A percentile compares a stretch with the other conserved stretches of the same genome.
phyloP scores from a whole-genome alignment of 768 basidiomycete species.

The Boletales sp. region DNA sequence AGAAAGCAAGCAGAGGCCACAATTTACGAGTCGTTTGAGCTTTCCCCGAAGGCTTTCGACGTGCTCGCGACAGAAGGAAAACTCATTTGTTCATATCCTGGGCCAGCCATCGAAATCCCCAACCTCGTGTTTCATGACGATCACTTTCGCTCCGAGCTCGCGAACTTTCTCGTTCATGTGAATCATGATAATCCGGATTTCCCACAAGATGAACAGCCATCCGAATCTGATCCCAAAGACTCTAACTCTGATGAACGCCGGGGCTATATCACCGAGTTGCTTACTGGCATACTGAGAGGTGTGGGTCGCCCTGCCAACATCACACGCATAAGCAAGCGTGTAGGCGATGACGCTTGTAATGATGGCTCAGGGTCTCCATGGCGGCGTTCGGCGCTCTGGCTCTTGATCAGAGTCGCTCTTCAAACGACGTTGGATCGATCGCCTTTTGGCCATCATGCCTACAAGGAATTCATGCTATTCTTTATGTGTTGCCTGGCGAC shows the following conservation, averaged over 20 bases:
- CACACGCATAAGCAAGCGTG: constrained; percentile 36
- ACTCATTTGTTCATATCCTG: constrained; percentile 46
- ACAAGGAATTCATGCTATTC: constrained; percentile 34
- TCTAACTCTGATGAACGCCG: constrained; percentile 31
- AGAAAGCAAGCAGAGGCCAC: constrained; percentile 26
- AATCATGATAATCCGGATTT: constrained; percentile 31
- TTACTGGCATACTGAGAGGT: constrained; percentile 45
- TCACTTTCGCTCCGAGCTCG: constrained; percentile 33
- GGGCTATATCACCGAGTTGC: constrained; percentile 46
- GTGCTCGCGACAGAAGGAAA: constrained; percentile 42
- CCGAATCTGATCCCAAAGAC: constrained; percentile 37
- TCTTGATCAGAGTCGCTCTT: constrained; percentile 43
- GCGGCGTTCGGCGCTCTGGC: constrained; percentile 51
- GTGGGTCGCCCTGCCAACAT: constrained; percentile 31
- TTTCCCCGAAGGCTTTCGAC: constrained; percentile 32
- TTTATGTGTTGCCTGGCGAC: constrained; percentile 20
- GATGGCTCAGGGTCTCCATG: constrained; percentile 37
- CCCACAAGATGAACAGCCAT: constrained; percentile 32
- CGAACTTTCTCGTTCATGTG: constrained; percentile 35
- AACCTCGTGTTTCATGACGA: constrained; percentile 23
- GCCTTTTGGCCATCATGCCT: constrained; percentile 9
- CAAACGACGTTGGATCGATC: constrained; percentile 34
- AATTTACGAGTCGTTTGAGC: constrained; percentile 45
- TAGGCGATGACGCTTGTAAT: constrained; percentile 47
- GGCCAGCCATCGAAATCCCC: constrained; percentile 39